Evolutionary conservation across 2,329 filamentous ascomycete species (phyloP).

Genomic region (Botrytis tulipae): DNA sequence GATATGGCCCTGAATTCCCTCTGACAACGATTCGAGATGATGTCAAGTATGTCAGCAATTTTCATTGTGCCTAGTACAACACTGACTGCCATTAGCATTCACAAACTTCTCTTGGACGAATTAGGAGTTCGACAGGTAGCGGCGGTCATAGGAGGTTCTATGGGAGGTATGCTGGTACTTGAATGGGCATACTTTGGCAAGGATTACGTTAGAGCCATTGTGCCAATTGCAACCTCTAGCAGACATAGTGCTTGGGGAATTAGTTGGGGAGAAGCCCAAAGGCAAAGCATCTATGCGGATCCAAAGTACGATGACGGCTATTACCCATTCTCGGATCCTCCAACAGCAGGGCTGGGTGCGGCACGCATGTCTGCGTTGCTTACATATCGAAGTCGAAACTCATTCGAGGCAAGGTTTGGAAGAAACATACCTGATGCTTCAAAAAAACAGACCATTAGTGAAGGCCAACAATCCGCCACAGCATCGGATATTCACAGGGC

Average conservation of each 20-base stretch:
- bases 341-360: conserved; percentile 81
- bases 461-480: conserved; percentile 56
- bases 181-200: conserved; percentile 91
- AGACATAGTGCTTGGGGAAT: conserved; percentile 87
- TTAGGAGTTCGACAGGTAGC: conserved; percentile 76
- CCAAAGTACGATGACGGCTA: conserved; percentile 98
- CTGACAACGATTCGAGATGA: conserved; percentile 94
- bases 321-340: conserved; percentile 84
- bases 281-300: conserved; percentile 94
- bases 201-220: conserved; percentile 75
- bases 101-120: conserved; percentile 77
- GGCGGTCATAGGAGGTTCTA: conserved; percentile 77
- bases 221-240: conserved; percentile 82
- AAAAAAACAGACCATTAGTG: conserved; percentile 79
- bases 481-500: conserved; percentile 66
- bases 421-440: conserved; percentile 87
- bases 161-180: conserved; percentile 87
- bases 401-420: conserved; percentile 93
- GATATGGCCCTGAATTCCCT: conserved; percentile 94
- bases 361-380: conserved; percentile 95
- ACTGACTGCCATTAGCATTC: conserved; percentile 54
- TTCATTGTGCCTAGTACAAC: conserved; percentile 21
- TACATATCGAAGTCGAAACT: conserved; percentile 94
- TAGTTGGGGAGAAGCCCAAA: conserved; percentile 85
- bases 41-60: conserved; percentile 67